Conservation (phyloP, 75 land plant species). For the Cunninghamia lanceolata region DNA sequence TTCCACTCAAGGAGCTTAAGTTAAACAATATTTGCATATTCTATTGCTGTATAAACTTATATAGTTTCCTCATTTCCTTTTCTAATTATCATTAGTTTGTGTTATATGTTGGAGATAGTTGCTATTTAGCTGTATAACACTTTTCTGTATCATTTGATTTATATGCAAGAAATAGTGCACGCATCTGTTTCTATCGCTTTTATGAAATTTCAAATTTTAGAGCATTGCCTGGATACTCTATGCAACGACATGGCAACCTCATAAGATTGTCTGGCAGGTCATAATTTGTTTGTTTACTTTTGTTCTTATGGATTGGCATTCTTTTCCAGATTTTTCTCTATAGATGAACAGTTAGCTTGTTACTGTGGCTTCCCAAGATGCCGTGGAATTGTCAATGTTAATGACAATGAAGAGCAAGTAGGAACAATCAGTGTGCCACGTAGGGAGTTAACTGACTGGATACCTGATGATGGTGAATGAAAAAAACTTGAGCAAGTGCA, state of each 20-base stretch:
- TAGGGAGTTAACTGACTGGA: conserved; percentile 57
- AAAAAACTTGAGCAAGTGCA: background rate
- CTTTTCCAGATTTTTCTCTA: conserved; percentile 71
- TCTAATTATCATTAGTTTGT: background rate
- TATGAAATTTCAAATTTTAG: background rate
- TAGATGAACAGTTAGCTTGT: conserved; percentile 76
- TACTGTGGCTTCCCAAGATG: conserved; percentile 92
- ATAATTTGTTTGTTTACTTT: background rate
- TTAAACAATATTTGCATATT: background rate
- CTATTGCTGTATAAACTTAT: background rate
- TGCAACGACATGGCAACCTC: background rate
- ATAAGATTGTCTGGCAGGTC: background rate
- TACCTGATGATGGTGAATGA: background rate
- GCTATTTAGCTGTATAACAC: background rate
- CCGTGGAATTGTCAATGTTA: conserved; percentile 83
- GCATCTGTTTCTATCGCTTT: background rate
- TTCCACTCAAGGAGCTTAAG: background rate
- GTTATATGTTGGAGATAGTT: background rate
- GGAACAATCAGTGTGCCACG: conserved; percentile 45
- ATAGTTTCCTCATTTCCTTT: background rate
- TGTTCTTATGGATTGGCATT: background rate
- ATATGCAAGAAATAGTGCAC: background rate
- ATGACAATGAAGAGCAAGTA: conserved; percentile 61
- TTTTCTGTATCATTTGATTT: background rate
- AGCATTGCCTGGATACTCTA: background rate